phyloP scores from a whole-genome alignment of 225 moss, liverwort and hornwort genomes.

The Pseudisothecium myosuroides region DNA sequence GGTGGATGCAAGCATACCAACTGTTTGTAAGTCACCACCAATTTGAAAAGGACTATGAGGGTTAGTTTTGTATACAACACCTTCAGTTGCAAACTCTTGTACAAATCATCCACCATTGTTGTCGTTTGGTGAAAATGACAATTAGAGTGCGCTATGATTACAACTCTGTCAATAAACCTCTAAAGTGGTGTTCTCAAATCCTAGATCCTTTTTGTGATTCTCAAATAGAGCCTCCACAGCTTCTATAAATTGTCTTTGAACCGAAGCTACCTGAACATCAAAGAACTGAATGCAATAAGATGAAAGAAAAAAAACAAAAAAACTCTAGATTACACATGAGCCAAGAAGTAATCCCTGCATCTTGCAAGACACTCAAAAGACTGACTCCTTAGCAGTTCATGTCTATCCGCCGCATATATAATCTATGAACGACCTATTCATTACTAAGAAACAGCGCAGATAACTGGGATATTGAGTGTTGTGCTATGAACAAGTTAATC shows the following conservation, averaged over 20 bases:
- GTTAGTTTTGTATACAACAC: neutral
- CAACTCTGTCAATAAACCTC: constrained; percentile 18
- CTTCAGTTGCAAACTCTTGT: neutral
- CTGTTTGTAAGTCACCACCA: neutral
- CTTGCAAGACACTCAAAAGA: neutral
- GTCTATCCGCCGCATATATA: neutral
- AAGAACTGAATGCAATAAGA: neutral
- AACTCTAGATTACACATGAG: neutral
- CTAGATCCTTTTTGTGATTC: constrained; percentile 53
- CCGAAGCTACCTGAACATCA: constrained; percentile 31
- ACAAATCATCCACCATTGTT: neutral
- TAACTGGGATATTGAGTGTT: neutral
- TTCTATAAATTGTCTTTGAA: constrained; percentile 43
- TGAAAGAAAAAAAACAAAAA: neutral
- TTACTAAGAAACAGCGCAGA: neutral
- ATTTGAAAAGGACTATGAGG: neutral
- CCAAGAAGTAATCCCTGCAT: neutral
- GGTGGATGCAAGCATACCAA: neutral
- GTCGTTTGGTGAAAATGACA: neutral
- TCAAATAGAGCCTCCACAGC: constrained; percentile 62
- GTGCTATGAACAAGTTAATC: neutral
- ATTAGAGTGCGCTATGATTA: neutral
- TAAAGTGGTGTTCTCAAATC: constrained; percentile 27
- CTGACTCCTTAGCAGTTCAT: neutral
- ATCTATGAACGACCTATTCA: neutral